Percentiles rank a stretch among this genome's conserved stretches.
These are phyloP conservation scores for Cladosporium sp. DNA, from an alignment of 2,329 filamentous ascomycete genomes.

Conservation along the genomic window DNA sequence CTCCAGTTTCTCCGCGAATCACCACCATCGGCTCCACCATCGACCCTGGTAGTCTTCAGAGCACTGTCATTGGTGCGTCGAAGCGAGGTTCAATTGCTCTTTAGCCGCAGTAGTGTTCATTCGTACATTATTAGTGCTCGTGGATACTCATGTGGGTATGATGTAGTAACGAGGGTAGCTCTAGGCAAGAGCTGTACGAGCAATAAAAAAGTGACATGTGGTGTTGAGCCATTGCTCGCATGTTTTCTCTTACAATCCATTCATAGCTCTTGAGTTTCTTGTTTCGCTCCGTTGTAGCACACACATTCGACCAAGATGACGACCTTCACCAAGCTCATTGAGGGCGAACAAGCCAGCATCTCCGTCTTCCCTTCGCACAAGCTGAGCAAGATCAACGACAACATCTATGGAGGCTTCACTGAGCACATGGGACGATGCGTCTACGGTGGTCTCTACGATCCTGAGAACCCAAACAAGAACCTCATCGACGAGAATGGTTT, in stretches of 20 bases:
- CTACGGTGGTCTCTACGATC: constrained; percentile 82
- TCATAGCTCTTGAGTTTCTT: neutral
- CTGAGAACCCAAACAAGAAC: constrained; percentile 53
- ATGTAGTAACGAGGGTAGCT: neutral
- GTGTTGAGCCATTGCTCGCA: neutral
- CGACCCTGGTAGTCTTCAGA: neutral
- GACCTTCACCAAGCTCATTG: constrained; percentile 65
- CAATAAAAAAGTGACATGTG: neutral
- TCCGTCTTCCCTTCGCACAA: constrained; percentile 61
- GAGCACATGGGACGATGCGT: constrained; percentile 93
- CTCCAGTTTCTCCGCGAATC: neutral
- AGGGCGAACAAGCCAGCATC: constrained; percentile 60
- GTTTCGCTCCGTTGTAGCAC: neutral
- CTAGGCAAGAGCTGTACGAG: neutral
- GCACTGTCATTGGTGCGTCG: neutral
- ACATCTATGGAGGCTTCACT: constrained; percentile 80
- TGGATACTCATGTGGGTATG: neutral
- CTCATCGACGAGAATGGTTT: constrained; percentile 73
- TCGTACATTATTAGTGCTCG: constrained; percentile 1
- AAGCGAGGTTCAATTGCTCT: neutral
- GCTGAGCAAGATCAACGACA: constrained; percentile 70
- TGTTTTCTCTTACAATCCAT: neutral
- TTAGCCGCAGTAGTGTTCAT: neutral
- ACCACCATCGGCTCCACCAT: neutral
- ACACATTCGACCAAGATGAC: constrained; percentile 50